phyloP scores from a whole-genome alignment of 2,329 filamentous ascomycete species.

The Paraphoma chrysanthemicola region DNA sequence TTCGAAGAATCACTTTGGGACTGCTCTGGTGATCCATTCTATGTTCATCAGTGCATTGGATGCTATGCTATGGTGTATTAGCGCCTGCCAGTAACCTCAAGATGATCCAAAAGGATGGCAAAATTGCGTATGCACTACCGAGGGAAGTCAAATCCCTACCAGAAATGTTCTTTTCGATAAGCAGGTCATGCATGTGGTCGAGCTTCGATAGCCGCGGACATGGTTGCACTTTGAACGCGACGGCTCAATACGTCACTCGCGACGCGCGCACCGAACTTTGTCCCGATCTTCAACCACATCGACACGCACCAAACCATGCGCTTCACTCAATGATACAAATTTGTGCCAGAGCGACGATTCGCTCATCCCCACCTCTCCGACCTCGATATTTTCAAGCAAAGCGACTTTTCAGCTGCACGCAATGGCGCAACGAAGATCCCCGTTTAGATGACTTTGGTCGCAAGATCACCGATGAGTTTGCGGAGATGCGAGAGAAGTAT shows the following conservation, averaged over 20 bases:
- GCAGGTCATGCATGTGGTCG: too few species aligned
- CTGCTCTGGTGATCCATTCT: too few species aligned
- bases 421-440: slow-evolving; percentile 51
- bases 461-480: slow-evolving; percentile 67
- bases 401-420: slow-evolving; percentile 31
- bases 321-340: slow-evolving; percentile 39
- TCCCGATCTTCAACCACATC: slow-evolving; percentile 9
- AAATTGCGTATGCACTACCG: too few species aligned
- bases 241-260: slow-evolving; percentile 28
- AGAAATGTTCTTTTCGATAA: too few species aligned
- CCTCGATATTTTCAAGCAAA: slow-evolving; percentile 2
- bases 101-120: too few species aligned
- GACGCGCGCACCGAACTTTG: slow-evolving; percentile 18
- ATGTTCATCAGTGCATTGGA: too few species aligned
- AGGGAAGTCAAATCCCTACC: too few species aligned
- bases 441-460: slow-evolving; percentile 60
- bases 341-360: slow-evolving; percentile 31
- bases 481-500: slow-evolving; percentile 64
- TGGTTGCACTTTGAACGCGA: too few species aligned
- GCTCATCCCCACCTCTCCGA: slow-evolving; percentile 19
- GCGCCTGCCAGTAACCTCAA: too few species aligned
- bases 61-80: too few species aligned
- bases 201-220: too few species aligned
- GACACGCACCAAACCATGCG: slow-evolving; percentile 20
- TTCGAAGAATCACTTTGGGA: too few species aligned